Percentiles rank a stretch among this genome's conserved stretches.
phyloP scores from a whole-genome alignment of 2,329 filamentous ascomycete species.

The Colletotrichum destructivum region DNA sequence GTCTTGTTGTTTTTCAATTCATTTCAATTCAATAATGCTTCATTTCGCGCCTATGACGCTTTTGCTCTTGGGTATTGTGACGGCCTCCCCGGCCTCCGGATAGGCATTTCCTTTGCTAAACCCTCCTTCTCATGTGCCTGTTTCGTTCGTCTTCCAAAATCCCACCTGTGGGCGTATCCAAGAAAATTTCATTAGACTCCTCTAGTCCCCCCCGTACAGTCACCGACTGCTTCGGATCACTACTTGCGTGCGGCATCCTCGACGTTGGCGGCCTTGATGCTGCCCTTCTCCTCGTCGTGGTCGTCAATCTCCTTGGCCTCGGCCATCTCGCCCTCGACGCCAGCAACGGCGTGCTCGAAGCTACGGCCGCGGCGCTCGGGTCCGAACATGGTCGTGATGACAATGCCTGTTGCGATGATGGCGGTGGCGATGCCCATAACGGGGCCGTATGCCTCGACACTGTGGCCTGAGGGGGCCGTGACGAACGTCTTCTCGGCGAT shows the following conservation, averaged over 20 bases:
- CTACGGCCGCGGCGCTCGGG: constrained; percentile 81
- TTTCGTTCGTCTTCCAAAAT: not conserved
- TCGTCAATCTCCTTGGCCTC: constrained; percentile 49
- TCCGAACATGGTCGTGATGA: constrained; percentile 77
- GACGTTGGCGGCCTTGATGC: constrained; percentile 32
- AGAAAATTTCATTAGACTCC: not conserved
- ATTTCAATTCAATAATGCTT: not conserved
- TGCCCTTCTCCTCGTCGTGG: constrained; percentile 51
- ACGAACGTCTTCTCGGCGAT: constrained; percentile 76
- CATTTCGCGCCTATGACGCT: constrained; percentile 7
- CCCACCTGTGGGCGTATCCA: not conserved
- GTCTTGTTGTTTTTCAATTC: constrained; percentile 1
- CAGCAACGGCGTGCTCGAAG: constrained; percentile 73
- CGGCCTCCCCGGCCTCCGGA: not conserved
- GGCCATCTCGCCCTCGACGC: constrained; percentile 47
- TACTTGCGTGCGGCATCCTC: constrained; percentile 32
- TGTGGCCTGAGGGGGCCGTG: constrained; percentile 64
- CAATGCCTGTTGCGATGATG: constrained; percentile 81
- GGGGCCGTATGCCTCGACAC: constrained; percentile 79
- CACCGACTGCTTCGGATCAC: not conserved
- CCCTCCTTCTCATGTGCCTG: constrained; percentile 5
- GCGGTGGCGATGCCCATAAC: constrained; percentile 83
- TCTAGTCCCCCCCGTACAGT: constrained; percentile 21
- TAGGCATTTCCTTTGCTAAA: not conserved
- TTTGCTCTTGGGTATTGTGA: constrained; percentile 9